phyloP scores from a whole-genome alignment of 345 rosid species.

The Eutrema yunnanense region DNA sequence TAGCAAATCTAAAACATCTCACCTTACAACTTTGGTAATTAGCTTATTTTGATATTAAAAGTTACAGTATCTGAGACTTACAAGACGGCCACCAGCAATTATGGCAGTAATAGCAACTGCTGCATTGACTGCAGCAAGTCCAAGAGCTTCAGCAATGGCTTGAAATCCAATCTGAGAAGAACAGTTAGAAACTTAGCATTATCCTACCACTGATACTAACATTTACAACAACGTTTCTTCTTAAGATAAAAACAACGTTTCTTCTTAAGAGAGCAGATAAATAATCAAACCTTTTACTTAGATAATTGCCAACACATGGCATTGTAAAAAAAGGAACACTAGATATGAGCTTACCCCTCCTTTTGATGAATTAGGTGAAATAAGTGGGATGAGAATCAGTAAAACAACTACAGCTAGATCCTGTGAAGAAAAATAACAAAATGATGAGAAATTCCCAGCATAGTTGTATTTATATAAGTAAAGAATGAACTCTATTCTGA shows the following conservation, averaged over 20 bases:
- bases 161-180: constrained; percentile 84
- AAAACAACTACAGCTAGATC: constrained; percentile 97
- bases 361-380: constrained; percentile 95
- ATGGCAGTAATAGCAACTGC: constrained; percentile 91
- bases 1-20: constrained; percentile 8
- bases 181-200: background rate
- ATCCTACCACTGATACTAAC: too few species aligned
- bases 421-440: constrained; percentile 37
- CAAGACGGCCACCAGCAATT: constrained; percentile 98
- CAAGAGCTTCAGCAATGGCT: constrained; percentile 99
- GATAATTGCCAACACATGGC: background rate
- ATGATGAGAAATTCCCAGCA: constrained; percentile 17
- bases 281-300: background rate
- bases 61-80: constrained; percentile 33
- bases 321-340: background rate
- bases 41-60: constrained; percentile 11
- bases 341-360: constrained; percentile 80
- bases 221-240: too few species aligned
- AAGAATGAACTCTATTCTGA: background rate
- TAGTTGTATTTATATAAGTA: background rate
- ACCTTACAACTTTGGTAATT: background rate
- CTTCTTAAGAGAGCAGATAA: background rate
- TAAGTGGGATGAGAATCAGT: constrained; percentile 96
- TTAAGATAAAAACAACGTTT: too few species aligned
- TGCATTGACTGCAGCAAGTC: constrained; percentile 93